A percentile compares a stretch with the other conserved stretches of the same genome.
These are phyloP conservation scores for Clarireedia monteithiana DNA, from an alignment of 2,329 filamentous ascomycete species.

Conservation along the genomic window DNA sequence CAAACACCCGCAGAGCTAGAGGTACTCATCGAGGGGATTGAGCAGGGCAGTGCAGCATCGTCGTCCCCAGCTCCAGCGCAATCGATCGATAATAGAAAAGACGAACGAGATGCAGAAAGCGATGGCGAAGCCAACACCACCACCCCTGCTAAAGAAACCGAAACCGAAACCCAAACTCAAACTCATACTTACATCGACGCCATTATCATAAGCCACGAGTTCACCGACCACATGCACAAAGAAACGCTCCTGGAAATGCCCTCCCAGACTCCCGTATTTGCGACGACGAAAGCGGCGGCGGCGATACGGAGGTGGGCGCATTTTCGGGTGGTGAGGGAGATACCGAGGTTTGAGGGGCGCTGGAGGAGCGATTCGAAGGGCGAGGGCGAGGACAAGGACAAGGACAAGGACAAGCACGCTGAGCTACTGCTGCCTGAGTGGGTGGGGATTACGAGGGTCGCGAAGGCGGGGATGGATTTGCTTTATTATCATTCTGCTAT, in stretches of 20 bases:
- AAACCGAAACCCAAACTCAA: not conserved
- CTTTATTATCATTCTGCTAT: slow-evolving; percentile 56
- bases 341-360: slow-evolving; percentile 20
- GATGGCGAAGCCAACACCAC: too few relatives aligned
- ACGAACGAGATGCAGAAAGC: too few relatives aligned
- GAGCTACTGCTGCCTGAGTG: slow-evolving; percentile 42
- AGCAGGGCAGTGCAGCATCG: slow-evolving; percentile 25
- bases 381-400: too few relatives aligned
- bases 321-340: slow-evolving; percentile 45
- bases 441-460: slow-evolving; percentile 52
- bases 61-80: too few relatives aligned
- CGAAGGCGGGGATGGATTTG: slow-evolving; percentile 41
- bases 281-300: slow-evolving; percentile 48
- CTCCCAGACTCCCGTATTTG: slow-evolving; percentile 47
- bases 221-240: slow-evolving; percentile 58
- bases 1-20: slow-evolving; percentile 49
- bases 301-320: slow-evolving; percentile 51
- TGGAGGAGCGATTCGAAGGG: slow-evolving; percentile 27
- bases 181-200: not conserved
- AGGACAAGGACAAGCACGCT: too few relatives aligned
- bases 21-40: slow-evolving; percentile 40
- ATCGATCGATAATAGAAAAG: too few relatives aligned
- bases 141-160: too few relatives aligned
- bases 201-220: slow-evolving; percentile 49
- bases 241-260: slow-evolving; percentile 51